Conservation (phyloP, 306 rosid species). For the Myrica gale region DNA sequence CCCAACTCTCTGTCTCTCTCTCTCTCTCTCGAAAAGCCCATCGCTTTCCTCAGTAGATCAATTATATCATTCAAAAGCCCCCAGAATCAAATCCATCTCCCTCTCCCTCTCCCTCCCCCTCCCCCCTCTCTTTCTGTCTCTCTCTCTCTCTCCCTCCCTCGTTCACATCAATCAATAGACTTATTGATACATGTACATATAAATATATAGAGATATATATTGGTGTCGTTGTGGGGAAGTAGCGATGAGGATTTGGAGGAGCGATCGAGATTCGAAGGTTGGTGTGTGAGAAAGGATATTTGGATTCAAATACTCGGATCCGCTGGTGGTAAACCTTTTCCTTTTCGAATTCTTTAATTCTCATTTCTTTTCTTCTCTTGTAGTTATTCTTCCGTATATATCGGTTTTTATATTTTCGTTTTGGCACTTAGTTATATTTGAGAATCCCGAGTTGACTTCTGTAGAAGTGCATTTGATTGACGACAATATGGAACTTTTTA, state of each 20-base stretch:
- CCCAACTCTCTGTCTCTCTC: slow-evolving; percentile 22
- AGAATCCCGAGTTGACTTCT: neutral
- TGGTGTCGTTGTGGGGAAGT: slow-evolving; percentile 14
- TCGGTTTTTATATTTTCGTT: neutral
- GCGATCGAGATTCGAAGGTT: slow-evolving; percentile 53
- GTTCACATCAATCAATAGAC: neutral
- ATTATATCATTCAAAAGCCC: slow-evolving; percentile 45
- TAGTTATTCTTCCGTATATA: slow-evolving; percentile 3
- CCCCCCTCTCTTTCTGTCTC: slow-evolving; percentile 34
- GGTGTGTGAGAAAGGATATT: slow-evolving; percentile 26
- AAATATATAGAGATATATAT: slow-evolving; percentile 5
- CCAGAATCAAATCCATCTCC: slow-evolving; percentile 45
- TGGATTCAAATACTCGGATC: slow-evolving; percentile 64
- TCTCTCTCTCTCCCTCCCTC: slow-evolving; percentile 1
- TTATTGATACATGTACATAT: too few relatives aligned
- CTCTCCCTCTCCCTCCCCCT: slow-evolving; percentile 22
- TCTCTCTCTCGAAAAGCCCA: slow-evolving; percentile 31
- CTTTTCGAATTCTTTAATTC: slow-evolving; percentile 13
- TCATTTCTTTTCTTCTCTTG: neutral
- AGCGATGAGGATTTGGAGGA: slow-evolving; percentile 27
- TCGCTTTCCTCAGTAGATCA: slow-evolving; percentile 48
- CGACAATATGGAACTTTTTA: neutral
- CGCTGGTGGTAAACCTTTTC: slow-evolving; percentile 56
- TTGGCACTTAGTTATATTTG: neutral
- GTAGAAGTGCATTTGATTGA: neutral